Evolutionary conservation across 176 grass and related monocot genomes (phyloP), one percentile per base, ranked within the genome.

Genomic region (Tillandsia leiboldiana): DNA sequence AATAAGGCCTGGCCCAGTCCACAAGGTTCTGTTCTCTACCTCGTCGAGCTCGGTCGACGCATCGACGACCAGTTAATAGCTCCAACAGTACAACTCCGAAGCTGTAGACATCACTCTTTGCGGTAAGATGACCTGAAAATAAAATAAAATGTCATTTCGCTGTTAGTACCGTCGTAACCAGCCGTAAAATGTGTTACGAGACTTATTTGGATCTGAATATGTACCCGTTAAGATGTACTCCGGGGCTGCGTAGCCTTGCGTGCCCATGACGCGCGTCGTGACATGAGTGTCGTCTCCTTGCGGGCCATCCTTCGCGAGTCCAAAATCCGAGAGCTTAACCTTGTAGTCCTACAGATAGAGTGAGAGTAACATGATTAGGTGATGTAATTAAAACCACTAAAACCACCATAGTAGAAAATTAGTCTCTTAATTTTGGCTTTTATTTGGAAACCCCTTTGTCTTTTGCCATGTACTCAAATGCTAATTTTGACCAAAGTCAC

Each of bases 201-300:
- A 63, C 13, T 3, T 26, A 6, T 17, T 65, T 23, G 6, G 22
- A 8, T 28, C 10, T 64, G 11, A 61, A 18, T 59, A 69, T 51
- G 53, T 48, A 71, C 81, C 75, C 0, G 92, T 96, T 78, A 91
- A 84, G 72, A 96, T 82, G 49, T 96, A 96, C 75, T 96, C 92
- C 0, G 92, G 92, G 0, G 92, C 92, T 0, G 92, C 88, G 10
- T 96, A 96, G 20, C 92, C 92, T 0, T 87, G 81, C 0, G 92
- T 96, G 2, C 92, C 92, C 92, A 96, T 96, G 50, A 96, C 85
- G 49, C 92, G 92, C 1, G 92, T 96, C 12, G 88, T 89, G 75
- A 96, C 86, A 0, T 91, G 88, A 8, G 88, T 96, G n/a, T 83
- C 78, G 23, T 96, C 92, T 0, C 85, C 92, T 50, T 96, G 68